phyloP scores from a whole-genome alignment of 106 monocot genomes.

The Vanilla planifolia region DNA sequence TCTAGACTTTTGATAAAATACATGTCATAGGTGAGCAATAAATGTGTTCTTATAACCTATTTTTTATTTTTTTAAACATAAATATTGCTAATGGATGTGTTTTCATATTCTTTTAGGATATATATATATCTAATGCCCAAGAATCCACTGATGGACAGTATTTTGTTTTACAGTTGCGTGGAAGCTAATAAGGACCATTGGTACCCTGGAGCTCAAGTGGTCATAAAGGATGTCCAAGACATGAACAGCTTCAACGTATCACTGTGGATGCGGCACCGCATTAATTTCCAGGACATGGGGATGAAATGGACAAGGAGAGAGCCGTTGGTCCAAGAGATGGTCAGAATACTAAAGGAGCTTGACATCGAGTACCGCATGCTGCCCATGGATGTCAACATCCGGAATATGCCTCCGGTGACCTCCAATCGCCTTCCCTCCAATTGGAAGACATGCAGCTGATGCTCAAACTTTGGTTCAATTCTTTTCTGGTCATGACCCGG shows the following conservation, averaged over 20 bases:
- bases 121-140: too few relatives aligned
- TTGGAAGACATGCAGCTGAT: slow-evolving; percentile 40
- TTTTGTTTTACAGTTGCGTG: slow-evolving; percentile 50
- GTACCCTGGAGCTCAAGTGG: slow-evolving; percentile 44
- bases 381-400: slow-evolving; percentile 63
- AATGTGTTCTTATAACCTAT: too few relatives aligned
- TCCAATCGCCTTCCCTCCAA: slow-evolving; percentile 51
- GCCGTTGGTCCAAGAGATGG: slow-evolving; percentile 65
- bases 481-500: too few relatives aligned
- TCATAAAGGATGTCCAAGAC: slow-evolving; percentile 74
- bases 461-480: background rate
- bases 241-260: slow-evolving; percentile 71
- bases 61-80: too few relatives aligned
- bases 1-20: too few relatives aligned
- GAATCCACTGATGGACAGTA: too few relatives aligned
- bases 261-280: slow-evolving; percentile 63
- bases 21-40: too few relatives aligned
- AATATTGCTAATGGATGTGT: too few relatives aligned
- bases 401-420: slow-evolving; percentile 35
- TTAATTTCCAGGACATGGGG: slow-evolving; percentile 80
- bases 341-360: slow-evolving; percentile 51
- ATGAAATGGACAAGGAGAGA: slow-evolving; percentile 58
- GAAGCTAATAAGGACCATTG: slow-evolving; percentile 72
- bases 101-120: too few relatives aligned
- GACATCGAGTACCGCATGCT: slow-evolving; percentile 77